Percentiles rank a stretch among this genome's conserved stretches.
phyloP scores from a whole-genome alignment of 192 early-diverging fungal species.

The Fimicolochytrium jonesii region DNA sequence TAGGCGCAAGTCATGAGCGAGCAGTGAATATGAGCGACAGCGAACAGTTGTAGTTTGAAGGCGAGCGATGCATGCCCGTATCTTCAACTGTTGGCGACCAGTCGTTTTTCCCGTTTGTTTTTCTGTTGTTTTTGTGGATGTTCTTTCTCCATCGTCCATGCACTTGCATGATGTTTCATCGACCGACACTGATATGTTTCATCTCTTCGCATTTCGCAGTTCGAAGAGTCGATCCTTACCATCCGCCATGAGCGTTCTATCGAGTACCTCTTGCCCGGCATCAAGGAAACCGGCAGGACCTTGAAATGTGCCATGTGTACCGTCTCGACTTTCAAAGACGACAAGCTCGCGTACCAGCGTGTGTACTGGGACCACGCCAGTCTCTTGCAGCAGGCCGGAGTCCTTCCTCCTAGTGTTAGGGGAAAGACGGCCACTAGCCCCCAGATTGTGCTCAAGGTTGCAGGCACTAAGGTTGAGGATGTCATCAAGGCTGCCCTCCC shows the following conservation, averaged over 20 bases:
- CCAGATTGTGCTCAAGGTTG: constrained; percentile 10
- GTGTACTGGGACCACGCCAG: constrained; percentile 59
- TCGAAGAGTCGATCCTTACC: constrained; percentile 43
- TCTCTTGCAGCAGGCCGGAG: constrained; percentile 39
- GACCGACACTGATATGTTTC: no score
- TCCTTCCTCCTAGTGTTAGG: constrained; percentile 26
- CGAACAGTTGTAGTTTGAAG: no score
- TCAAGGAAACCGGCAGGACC: constrained; percentile 41
- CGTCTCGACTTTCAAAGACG: constrained; percentile 25
- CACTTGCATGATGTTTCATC: no score
- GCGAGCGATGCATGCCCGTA: no score
- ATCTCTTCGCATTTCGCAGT: no score
- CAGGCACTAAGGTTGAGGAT: constrained; percentile 11
- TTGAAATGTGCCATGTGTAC: constrained; percentile 31
- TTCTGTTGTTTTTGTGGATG: no score
- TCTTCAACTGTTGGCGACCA: no score
- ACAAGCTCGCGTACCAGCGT: constrained; percentile 21
- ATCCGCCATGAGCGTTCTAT: constrained; percentile 36
- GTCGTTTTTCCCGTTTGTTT: no score
- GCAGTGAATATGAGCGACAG: no score
- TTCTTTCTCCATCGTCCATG: no score
- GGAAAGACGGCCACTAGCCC: neutral
- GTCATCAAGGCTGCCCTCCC: constrained; percentile 4
- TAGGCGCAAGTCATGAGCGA: no score
- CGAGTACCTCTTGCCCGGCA: constrained; percentile 46